Base-by-base conservation (phyloP, 306 rosid genomes). In the Phaseolus lunatus region DNA sequence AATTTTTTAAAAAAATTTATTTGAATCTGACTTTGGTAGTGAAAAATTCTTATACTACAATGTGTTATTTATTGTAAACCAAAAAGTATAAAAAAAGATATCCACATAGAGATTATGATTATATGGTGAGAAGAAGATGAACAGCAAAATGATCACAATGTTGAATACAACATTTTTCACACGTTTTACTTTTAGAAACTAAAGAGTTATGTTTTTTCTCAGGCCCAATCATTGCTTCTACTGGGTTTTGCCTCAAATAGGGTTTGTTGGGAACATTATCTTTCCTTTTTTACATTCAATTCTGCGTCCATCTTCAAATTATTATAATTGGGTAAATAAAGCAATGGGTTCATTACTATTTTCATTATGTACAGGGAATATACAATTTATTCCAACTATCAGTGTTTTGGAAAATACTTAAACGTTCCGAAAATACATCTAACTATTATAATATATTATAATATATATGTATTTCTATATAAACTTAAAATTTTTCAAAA, bases 91-190 rank as follows among this genome's bases (percentile, higher is more conserved):
- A n/a, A n/a, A n/a, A n/a, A n/a, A n/a, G n/a, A n/a, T n/a, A n/a
- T n/a, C n/a, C n/a, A n/a, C n/a, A n/a, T n/a, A n/a, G n/a, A n/a
- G n/a, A n/a, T n/a, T n/a, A n/a, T n/a, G n/a, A n/a, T n/a, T n/a
- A n/a, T n/a, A n/a, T n/a, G n/a, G n/a, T n/a, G n/a, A n/a, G n/a
- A n/a, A n/a, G n/a, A n/a, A n/a, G n/a, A n/a, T n/a, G n/a, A n/a
- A n/a, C n/a, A n/a, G n/a, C n/a, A n/a, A n/a, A n/a, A n/a, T n/a
- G n/a, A n/a, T n/a, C n/a, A n/a, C n/a, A n/a, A n/a, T n/a, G n/a
- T n/a, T n/a, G n/a, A n/a, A n/a, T n/a, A n/a, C n/a, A n/a, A 64
- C 26, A 64, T 8, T 23, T 75, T 76, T 65, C 73, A 63, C 80
- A 39, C 39, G 65, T 9, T 35, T 24, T 58, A 77, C 19, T 66